Base-by-base conservation (phyloP, 1,139 yeast genomes). In the Pichia sp. region DNA sequence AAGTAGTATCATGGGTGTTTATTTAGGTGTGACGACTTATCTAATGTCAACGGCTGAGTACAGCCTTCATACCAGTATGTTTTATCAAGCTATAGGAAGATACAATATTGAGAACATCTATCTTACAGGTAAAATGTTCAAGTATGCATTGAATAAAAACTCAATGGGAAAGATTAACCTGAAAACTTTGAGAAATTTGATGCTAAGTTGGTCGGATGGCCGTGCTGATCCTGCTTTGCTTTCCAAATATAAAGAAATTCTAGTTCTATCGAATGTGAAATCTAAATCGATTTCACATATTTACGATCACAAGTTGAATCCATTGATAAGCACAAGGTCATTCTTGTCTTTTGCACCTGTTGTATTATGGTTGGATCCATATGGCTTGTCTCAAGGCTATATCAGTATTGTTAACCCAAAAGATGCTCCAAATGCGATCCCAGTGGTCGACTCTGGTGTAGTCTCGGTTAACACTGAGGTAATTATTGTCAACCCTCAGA, bases 401-500 rank as follows among this genome's bases (percentile, higher is more conserved):
- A 79, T 93, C 1, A 84, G 90, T 16, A 79, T 88, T 32, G 93
- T 90, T 3, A 87, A 88, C 61, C 95, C 89, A 29, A 84, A 80
- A 54, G 80, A 79, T 51, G 83, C 86, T 1, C 79, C 82, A 55
- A 60, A 59, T 50, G 88, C 90, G 0, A 73, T 93, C 53, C 86
- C 85, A 59, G 73, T 95, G 15, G 97, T 90, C 64, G 99, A 95
- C 67, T 88, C 96, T 0, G 99, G 99, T 8, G 87, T 92, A 80
- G 97, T 92, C 0, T 96, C 97, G 0, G 93, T 90, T 15, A 89
- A 96, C 66, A 89, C 98, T 0, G 96, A 90, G 67, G 82, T 95
- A 45, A 95, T 96, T 1, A 88, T 93, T 59, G 98, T 93, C 5
- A 95, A 95, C 62, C 99, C 99, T 0, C 97, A 92, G 67, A 93